A percentile compares a stretch with the other conserved stretches of the same genome.
These are phyloP conservation scores for Septoria linicola DNA, from an alignment of 2,329 filamentous ascomycete genomes.

Conservation along the genomic window DNA sequence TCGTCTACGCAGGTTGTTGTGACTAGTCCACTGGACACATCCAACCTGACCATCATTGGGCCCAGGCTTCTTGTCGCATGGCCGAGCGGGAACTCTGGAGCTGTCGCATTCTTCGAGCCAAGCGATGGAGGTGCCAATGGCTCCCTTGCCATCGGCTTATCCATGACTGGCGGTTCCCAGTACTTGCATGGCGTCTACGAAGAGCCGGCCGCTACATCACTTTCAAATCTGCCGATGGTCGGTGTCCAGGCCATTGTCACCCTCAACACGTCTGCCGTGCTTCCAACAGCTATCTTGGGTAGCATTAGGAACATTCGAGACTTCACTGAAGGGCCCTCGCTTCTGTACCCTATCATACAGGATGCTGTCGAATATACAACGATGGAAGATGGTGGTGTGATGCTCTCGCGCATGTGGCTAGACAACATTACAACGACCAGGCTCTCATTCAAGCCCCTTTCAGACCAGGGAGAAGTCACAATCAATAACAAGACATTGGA, in stretches of 20 bases:
- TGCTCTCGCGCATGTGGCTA: constrained; percentile 58
- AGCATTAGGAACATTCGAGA: constrained; percentile 64
- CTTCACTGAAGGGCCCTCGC: constrained; percentile 58
- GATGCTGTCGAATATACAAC: constrained; percentile 49
- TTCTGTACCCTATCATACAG: constrained; percentile 56
- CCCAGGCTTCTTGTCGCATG: constrained; percentile 60
- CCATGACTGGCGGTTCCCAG: constrained; percentile 34
- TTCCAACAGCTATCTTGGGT: constrained; percentile 59
- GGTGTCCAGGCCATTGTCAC: constrained; percentile 53
- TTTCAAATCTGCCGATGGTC: constrained; percentile 45
- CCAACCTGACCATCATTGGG: constrained; percentile 55
- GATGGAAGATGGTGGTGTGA: constrained; percentile 46
- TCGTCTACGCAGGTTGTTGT: constrained; percentile 60
- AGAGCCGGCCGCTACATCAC: constrained; percentile 27
- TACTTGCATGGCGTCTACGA: constrained; percentile 50
- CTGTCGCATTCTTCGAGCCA: constrained; percentile 57
- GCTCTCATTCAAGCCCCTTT: constrained; percentile 48
- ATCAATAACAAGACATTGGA: constrained; percentile 42
- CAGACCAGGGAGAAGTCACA: constrained; percentile 37
- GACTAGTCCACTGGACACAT: constrained; percentile 56
- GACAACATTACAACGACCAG: constrained; percentile 60
- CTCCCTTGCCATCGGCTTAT: constrained; percentile 52
- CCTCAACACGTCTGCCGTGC: constrained; percentile 58
- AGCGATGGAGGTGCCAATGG: constrained; percentile 53
- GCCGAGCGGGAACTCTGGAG: constrained; percentile 65